Evolutionary conservation across 2,329 filamentous ascomycete genomes (phyloP), one percentile per base, ranked within the genome.

Genomic region (Tothia fuscella): DNA sequence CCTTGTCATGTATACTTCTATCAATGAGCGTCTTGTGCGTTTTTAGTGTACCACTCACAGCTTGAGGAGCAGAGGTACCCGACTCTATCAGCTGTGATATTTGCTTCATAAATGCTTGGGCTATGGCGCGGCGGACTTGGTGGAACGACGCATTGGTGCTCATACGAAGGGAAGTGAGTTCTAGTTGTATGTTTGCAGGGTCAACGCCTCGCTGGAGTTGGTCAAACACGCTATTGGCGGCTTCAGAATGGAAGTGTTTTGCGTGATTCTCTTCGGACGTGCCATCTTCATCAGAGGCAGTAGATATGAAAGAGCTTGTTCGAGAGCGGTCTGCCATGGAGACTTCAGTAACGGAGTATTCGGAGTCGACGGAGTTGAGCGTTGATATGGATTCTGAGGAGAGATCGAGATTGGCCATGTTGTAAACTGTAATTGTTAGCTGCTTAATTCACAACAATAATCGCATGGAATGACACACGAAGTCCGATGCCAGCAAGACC

Each of bases 111-210:
- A 96, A 89, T 1, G 88, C 83, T 2, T 80, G 76, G 2, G 85
- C 85, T 19, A 96, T 80, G 13, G 91, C 87, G 25, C 81, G 80
- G 33, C 89, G 83, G 54, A 96, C 84, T 59, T 91, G 82, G 49
- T 80, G 74, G 54, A 94, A 89, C 1, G 86, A 88, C 2, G 91
- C 91, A 54, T 96, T 86, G 53, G 83, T 85, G 42, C 80, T 82
- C 59, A 98, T 84, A 9, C 89, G 81, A n/a, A 96, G 70, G 35
- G 86, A 84, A 67, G 88, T 93, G 48, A 98, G 82, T 58, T 98
- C 91, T 25, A 96, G 74, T 57, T 89, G 86, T 53, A 94, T 88
- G 48, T 93, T 91, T 56, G 93, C 84, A 9, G 78, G 75, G 12
- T 76, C 74, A 38, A 76, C 67, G 17, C 79, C 81, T 46, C 77